Evolutionary conservation across 352 stramenopile species (phyloP).

Genomic region (Peronosclerospora sorghi): DNA sequence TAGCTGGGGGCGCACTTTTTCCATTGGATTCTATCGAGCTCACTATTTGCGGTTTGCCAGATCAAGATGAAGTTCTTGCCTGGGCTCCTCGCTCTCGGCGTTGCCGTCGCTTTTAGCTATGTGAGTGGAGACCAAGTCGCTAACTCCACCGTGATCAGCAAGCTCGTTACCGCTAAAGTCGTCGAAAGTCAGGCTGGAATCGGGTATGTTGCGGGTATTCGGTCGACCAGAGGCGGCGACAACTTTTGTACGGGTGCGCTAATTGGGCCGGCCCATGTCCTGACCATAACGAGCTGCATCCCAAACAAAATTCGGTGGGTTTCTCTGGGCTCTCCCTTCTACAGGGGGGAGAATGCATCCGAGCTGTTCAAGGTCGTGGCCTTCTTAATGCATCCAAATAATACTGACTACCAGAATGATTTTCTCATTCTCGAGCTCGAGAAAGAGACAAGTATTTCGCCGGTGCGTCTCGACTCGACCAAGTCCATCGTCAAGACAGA

Average conservation of each 20-base stretch:
- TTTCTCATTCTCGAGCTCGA: conserved; percentile 45
- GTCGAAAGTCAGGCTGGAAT: conserved; percentile 23
- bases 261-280: conserved; percentile 33
- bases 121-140: neutral
- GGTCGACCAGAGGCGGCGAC: conserved; percentile 12
- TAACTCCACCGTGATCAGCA: neutral
- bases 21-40: too few relatives aligned
- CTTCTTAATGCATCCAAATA: conserved; percentile 31
- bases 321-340: conserved; percentile 34
- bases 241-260: conserved; percentile 27
- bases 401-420: conserved; percentile 25
- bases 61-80: too few relatives aligned
- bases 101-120: too few relatives aligned
- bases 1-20: too few relatives aligned
- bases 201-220: conserved; percentile 28
- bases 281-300: conserved; percentile 32
- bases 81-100: too few relatives aligned
- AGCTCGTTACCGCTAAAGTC: conserved; percentile 4
- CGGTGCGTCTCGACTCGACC: conserved; percentile 20
- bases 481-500: conserved; percentile 23
- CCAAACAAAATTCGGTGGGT: conserved; percentile 34
- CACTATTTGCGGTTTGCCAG: too few relatives aligned
- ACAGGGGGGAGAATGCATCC: conserved; percentile 24
- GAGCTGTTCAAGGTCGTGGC: conserved; percentile 38
- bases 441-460: conserved; percentile 16